Percentiles rank a stretch among this genome's conserved stretches.
Evolutionary conservation across 2,329 filamentous ascomycete species (phyloP).

Genomic region (Cladosporium oxysporum): DNA sequence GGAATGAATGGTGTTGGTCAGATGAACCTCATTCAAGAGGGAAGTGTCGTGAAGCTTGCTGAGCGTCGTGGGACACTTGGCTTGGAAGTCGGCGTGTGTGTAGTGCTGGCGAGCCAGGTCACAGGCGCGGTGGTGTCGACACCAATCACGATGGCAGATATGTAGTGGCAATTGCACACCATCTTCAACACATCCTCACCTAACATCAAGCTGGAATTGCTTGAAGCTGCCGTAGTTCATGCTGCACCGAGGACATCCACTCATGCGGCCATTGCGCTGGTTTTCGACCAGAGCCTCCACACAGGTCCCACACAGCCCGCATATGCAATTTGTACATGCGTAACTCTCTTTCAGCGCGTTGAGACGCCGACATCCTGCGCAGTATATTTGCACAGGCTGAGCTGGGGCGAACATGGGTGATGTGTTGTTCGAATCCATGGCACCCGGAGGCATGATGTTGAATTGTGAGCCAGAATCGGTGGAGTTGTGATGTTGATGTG

Average conservation of each 20-base stretch:
- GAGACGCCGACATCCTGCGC: conserved; percentile 78
- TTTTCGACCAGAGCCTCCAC: conserved; percentile 78
- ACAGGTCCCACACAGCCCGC: conserved; percentile 84
- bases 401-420: conserved; percentile 47
- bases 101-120: neutral
- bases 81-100: neutral
- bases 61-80: neutral
- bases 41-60: neutral
- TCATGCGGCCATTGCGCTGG: conserved; percentile 68
- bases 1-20: neutral
- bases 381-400: conserved; percentile 77
- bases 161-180: neutral
- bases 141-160: neutral
- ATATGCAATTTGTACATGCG: conserved; percentile 95
- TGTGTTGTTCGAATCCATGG: conserved; percentile 45
- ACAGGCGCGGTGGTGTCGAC: neutral
- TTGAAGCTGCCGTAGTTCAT: conserved; percentile 70
- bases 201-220: conserved; percentile 80
- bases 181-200: conserved; percentile 46
- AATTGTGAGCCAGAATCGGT: conserved; percentile 72
- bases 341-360: conserved; percentile 81
- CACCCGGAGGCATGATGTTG: conserved; percentile 54
- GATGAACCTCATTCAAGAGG: neutral
- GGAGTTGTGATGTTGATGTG: conserved; percentile 37
- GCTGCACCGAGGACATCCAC: conserved; percentile 69